Evolutionary conservation across 768 basidiomycete genomes (phyloP).

Genomic region (Lactifluus rugatus): DNA sequence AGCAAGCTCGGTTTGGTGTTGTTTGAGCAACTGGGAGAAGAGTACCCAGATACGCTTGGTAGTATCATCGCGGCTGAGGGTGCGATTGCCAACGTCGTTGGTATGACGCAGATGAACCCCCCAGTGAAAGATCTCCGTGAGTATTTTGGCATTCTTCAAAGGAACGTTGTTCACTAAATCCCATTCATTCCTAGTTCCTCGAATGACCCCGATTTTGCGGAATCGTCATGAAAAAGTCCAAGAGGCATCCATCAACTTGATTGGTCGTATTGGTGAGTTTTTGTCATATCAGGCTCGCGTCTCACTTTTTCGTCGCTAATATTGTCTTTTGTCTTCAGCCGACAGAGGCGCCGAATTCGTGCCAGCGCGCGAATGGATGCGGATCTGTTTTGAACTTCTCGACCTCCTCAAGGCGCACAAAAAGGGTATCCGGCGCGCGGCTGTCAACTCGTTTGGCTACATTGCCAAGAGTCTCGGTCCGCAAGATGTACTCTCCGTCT

Average conservation of each 20-base stretch:
- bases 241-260: constrained; percentile 98
- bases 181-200: constrained; percentile 55
- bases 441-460: constrained; percentile 99
- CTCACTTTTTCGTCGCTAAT: not conserved
- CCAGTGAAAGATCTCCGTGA: constrained; percentile 96
- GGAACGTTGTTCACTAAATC: not conserved
- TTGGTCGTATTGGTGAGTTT: constrained; percentile 78
- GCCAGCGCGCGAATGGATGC: constrained; percentile 99
- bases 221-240: constrained; percentile 99
- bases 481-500: constrained; percentile 92
- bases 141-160: constrained; percentile 29
- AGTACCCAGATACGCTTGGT: constrained; percentile 97
- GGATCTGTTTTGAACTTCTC: constrained; percentile 96
- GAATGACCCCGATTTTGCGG: constrained; percentile 99
- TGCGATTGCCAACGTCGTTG: constrained; percentile 98
- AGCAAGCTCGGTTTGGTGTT: constrained; percentile 95
- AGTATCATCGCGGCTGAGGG: constrained; percentile 99
- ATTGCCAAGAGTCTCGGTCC: constrained; percentile 99
- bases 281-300: not conserved
- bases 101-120: constrained; percentile 99
- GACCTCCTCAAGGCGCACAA: constrained; percentile 98
- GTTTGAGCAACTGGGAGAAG: constrained; percentile 98
- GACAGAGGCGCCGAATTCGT: constrained; percentile 99
- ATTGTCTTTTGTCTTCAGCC: constrained; percentile 35
- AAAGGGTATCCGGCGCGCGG: constrained; percentile 96